Evolutionary conservation across 2,329 filamentous ascomycete species (phyloP).

Genomic region (Passalora sequoiae): DNA sequence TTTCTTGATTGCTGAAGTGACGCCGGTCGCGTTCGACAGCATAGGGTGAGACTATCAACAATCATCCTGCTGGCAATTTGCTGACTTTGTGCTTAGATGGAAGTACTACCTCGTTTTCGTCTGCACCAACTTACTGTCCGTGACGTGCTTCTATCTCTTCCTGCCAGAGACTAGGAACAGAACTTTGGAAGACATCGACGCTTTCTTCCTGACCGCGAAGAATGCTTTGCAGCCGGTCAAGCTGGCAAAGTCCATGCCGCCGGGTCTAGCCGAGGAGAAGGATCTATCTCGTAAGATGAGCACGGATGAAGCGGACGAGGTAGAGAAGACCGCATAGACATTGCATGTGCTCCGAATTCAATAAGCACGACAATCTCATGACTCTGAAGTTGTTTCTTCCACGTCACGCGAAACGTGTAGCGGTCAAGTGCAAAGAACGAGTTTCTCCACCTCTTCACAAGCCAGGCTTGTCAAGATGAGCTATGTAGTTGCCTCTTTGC

Average conservation of each 20-base stretch:
- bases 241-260: slow-evolving; percentile 21
- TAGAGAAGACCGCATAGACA: slow-evolving; percentile 11
- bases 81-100: slow-evolving; percentile 7
- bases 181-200: slow-evolving; percentile 30
- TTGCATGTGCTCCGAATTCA: too few species aligned
- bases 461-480: too few species aligned
- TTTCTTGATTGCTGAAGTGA: slow-evolving; percentile 34
- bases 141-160: slow-evolving; percentile 38
- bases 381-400: too few species aligned
- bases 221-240: slow-evolving; percentile 22
- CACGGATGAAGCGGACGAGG: slow-evolving; percentile 9
- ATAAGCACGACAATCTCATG: too few species aligned
- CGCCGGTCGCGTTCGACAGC: slow-evolving; percentile 53
- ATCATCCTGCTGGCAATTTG: neutral
- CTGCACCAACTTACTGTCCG: slow-evolving; percentile 53
- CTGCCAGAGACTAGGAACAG: slow-evolving; percentile 26
- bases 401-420: too few species aligned
- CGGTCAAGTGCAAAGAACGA: too few species aligned
- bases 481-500: too few species aligned
- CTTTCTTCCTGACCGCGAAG: slow-evolving; percentile 24
- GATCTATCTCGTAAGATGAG: slow-evolving; percentile 15
- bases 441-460: too few species aligned
- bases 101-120: slow-evolving; percentile 49
- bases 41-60: slow-evolving; percentile 41
- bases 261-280: slow-evolving; percentile 17